Evolutionary conservation across 164 flowering plant genomes (phyloP).

Genomic region (Nymphaea thermarum): DNA sequence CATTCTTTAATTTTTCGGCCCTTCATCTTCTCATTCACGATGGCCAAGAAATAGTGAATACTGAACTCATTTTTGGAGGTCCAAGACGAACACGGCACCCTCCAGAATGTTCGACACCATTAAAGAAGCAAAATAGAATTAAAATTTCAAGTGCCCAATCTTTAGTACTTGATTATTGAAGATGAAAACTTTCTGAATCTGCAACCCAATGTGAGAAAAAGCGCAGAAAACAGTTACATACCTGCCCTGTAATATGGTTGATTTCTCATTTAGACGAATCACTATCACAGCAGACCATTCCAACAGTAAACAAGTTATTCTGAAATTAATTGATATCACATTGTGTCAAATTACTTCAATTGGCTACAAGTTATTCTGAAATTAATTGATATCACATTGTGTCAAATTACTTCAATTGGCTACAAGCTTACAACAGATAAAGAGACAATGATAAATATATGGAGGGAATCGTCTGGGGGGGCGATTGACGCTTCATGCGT

Average conservation of each 20-base stretch:
- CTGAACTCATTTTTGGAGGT: conserved; percentile 51
- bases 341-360: no score
- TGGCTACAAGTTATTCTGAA: conserved; percentile 67
- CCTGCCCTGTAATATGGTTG: conserved; percentile 88
- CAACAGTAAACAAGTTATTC: conserved; percentile 76
- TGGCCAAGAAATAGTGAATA: conserved; percentile 95
- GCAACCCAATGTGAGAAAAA: neutral
- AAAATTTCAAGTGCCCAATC: neutral
- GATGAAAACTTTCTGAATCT: neutral
- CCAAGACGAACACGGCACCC: conserved; percentile 91
- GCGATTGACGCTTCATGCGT: conserved; percentile 70
- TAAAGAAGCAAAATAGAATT: conserved; percentile 5
- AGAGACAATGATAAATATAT: neutral
- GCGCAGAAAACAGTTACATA: conserved; percentile 7
- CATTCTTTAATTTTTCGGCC: no score
- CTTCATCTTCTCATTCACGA: no score
- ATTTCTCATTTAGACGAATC: conserved; percentile 87
- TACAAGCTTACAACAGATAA: neutral
- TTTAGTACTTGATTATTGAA: neutral
- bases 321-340: no score
- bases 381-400: neutral
- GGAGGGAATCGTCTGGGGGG: conserved; percentile 59
- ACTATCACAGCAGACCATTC: conserved; percentile 94
- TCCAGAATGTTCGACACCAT: conserved; percentile 84
- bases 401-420: neutral